Conservation (phyloP, 2,329 filamentous ascomycete species). For the Aureobasidium sp. region DNA sequence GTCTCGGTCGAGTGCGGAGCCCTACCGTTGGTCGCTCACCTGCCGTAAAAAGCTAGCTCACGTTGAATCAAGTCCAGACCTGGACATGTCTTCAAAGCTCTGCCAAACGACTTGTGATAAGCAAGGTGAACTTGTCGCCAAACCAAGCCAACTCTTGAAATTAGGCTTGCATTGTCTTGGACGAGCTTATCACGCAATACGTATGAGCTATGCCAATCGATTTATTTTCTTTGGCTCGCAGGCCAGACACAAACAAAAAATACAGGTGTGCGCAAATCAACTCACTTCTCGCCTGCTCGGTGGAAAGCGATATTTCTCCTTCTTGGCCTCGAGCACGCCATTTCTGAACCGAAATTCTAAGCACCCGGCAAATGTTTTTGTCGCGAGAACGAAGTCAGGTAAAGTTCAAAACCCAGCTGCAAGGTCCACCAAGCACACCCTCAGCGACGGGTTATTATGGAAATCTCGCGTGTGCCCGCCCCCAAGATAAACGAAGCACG, state of each 20-base stretch:
- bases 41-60: slow-evolving; percentile 7
- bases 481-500: slow-evolving; percentile 4
- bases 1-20: not conserved
- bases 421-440: not conserved
- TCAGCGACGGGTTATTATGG: not conserved
- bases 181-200: slow-evolving; percentile 9
- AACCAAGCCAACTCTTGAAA: not conserved
- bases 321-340: not conserved
- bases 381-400: not conserved
- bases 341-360: not conserved
- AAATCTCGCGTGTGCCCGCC: not conserved
- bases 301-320: not conserved
- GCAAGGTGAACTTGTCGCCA: not conserved
- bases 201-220: not conserved
- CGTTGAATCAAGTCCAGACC: slow-evolving; percentile 3
- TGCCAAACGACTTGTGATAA: slow-evolving; percentile 6
- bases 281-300: not conserved
- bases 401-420: not conserved
- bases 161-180: not conserved
- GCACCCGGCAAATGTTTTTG: not conserved
- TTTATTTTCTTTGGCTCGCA: not conserved
- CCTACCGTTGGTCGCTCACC: not conserved
- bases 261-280: not conserved
- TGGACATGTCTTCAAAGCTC: not conserved
- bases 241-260: not conserved